Conservation (phyloP, 176 grass and related monocot genomes). For the Avena eriantha region DNA sequence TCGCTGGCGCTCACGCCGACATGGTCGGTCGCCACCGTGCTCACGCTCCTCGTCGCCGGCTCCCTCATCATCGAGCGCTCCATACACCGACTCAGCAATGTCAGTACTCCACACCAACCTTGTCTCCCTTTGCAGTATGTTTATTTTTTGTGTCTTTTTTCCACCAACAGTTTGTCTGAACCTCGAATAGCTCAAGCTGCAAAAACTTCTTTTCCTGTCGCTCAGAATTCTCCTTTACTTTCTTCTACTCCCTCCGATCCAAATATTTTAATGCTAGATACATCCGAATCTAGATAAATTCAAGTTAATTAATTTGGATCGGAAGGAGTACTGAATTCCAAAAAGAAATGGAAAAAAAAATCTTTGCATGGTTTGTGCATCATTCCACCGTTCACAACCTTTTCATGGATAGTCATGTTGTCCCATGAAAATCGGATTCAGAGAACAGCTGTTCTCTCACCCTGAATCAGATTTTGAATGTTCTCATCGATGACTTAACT, state of each 20-base stretch:
- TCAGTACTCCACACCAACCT: conserved; percentile 40
- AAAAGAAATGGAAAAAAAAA: not conserved
- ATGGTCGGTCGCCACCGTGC: conserved; percentile 93
- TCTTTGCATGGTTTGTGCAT: not conserved
- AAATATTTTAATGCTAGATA: too few species aligned
- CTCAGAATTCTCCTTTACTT: not conserved
- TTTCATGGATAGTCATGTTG: not conserved
- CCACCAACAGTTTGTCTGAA: not conserved
- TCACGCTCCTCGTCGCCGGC: conserved; percentile 84
- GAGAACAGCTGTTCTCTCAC: not conserved
- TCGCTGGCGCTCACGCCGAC: conserved; percentile 91
- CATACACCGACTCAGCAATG: conserved; percentile 85
- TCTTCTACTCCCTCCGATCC: too few species aligned
- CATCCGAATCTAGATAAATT: too few species aligned
- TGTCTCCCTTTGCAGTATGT: not conserved
- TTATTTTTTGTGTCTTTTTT: not conserved
- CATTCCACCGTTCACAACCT: not conserved
- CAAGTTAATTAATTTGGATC: too few species aligned
- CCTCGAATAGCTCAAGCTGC: not conserved
- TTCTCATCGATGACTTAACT: too few species aligned
- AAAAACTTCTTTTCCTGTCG: not conserved
- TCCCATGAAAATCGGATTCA: not conserved
- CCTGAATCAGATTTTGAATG: not conserved
- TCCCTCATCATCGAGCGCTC: conserved; percentile 96
- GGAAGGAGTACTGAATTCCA: not conserved